Base-by-base conservation (phyloP, 2,329 filamentous ascomycete genomes). In the Magnaporthiopsis poae region DNA sequence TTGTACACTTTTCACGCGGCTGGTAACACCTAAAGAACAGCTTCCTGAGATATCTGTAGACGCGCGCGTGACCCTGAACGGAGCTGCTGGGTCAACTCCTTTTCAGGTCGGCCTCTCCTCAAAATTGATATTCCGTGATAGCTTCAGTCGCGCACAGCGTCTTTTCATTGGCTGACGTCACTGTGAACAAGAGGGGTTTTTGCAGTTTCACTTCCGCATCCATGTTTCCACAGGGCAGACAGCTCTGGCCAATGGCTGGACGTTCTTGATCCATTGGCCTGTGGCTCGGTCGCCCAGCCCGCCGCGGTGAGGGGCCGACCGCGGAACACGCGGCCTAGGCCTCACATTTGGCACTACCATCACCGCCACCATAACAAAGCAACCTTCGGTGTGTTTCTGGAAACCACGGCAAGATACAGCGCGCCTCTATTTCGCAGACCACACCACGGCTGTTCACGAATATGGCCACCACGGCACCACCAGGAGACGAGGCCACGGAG, bases 401-500 rank as follows among this genome's bases (percentile, higher is more conserved):
- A 5, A 21, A 11, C n/a, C 46, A 25, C 46, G 46, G 9, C 46
- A 56, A 56, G 18, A 56, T 9, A 56, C 46, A 18, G 39, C 39
- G 39, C 15, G 5, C 39, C 39, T 46, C 15, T 18, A 5, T 46
- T 46, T 46, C 11, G 15, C 3, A 46, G 15, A 46, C 5, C 15
- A 18, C 39, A 13, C 4, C 39, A 5, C 13, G 15, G 13, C 39
- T 5, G 15, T 5, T 46, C 13, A 65, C 52, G 11, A 29, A 60
- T 64, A 67, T 65, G 21, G 61, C 67, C 9, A 36, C 66, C 39
- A 46, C 67, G 13, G 65, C 60, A 35, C 15, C 52, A 60, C 27
- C 52, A 21, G 63, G 59, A 25, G 69, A 72, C 27, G 73, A 74
- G 66, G 62, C 67, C 52, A 79, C 78, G 11, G 73, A 75, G 12